These are phyloP conservation scores for Acacia melanoxylon DNA, from an alignment of 306 rosid species.

Conservation along the genomic window DNA sequence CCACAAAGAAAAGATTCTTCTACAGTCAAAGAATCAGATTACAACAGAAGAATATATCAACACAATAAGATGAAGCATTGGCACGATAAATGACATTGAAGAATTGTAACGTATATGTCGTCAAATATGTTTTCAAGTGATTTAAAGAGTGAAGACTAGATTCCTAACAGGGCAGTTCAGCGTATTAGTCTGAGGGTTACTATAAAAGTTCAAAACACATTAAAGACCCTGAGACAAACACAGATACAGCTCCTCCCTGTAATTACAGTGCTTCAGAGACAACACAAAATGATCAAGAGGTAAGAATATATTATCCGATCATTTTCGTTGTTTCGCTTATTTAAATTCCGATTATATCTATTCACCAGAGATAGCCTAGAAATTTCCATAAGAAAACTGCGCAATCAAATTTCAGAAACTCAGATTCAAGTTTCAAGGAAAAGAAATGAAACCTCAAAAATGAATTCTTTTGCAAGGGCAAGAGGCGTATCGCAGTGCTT, in stretches of 20 bases:
- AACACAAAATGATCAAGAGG: neutral
- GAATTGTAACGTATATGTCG: neutral
- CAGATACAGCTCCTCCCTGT: neutral
- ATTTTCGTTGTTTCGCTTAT: neutral
- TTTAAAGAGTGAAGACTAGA: neutral
- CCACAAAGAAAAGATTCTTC: neutral
- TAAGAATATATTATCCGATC: neutral
- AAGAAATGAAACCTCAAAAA: conserved; percentile 51
- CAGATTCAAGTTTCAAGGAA: conserved; percentile 1
- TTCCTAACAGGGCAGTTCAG: neutral
- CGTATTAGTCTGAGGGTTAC: neutral
- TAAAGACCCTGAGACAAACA: neutral
- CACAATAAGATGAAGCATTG: conserved; percentile 4
- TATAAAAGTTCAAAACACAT: neutral
- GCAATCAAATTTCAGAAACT: conserved; percentile 1
- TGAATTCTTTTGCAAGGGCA: conserved; percentile 51
- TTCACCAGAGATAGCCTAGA: conserved; percentile 13
- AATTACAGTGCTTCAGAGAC: conserved; percentile 11
- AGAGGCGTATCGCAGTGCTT: conserved; percentile 65
- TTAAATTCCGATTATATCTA: neutral
- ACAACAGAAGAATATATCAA: neutral
- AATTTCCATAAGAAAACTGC: neutral
- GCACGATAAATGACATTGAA: conserved; percentile 3
- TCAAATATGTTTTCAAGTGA: conserved; percentile 3
- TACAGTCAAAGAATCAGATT: neutral